Evolutionary conservation across 2,329 filamentous ascomycete species (phyloP), one percentile per base, ranked within the genome.

Genomic region (Mollisiaceae sp.): DNA sequence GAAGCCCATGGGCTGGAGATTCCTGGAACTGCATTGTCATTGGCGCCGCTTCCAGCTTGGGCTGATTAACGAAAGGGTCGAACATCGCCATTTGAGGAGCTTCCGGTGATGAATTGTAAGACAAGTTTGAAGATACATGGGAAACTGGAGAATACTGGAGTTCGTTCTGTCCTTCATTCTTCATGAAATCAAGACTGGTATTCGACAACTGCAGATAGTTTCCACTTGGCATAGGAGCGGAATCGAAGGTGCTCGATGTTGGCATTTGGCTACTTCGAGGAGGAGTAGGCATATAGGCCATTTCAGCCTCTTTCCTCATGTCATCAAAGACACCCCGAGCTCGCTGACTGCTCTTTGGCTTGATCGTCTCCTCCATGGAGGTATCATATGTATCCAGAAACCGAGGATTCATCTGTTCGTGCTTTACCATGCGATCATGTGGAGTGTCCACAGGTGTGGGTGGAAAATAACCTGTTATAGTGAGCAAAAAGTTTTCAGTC

Each of bases 371-470:
- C 73, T 89, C 86, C 84, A 88, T 86, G 15, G 86, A 88, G 76
- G 87, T 86, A 71, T 90, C 87, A 69, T 88, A 88, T 55, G 81
- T 82, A 32, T 89, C 86, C 2, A 82, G 76, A 73, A 90, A 90
- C 62, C 89, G 80, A 72, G 82, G 80, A 59, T 70, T 71, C 27
- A 72, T 71, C 27, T 72, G 70, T 22, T 72, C 71, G 60, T 73
- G 69, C 65, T 75, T 75, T 61, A 75, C 64, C 60, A 69, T 73
- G 59, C 79, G 78, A 67, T 83, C 78, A 67, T 83, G 82, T 52
- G 89, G 89, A 22, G 88, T 91, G 60, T 87, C 86, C 72, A 84
- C 85, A 61, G 90, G 89, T 35, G 90, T 92, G 55, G 89, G 85
- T 64, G 89, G 89, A 69, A 86, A 86, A 72, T 87, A 89, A 70